Base-by-base conservation (phyloP, 169 alveolate species). In the Eimeria sp. region DNA sequence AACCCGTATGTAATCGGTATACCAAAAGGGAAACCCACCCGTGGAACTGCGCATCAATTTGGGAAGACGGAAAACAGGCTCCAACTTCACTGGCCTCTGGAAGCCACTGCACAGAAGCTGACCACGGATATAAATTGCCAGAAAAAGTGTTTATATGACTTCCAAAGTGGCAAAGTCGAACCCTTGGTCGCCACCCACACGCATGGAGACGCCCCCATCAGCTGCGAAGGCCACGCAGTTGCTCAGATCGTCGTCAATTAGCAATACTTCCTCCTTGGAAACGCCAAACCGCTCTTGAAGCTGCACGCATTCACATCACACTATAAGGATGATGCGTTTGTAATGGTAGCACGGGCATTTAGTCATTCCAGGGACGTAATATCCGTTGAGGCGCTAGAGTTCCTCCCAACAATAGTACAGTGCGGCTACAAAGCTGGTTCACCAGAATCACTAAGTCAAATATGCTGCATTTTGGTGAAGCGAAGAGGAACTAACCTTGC, bases 121-220 rank as follows among this genome's bases (percentile, higher is more conserved):
- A 40, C 34, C 6, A 34, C 84, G 27, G 22, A 14, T 7, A 73
- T 73, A 73, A 16, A 40, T 5, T 30, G 7, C 18, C 43, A 40
- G 22, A 43, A 14, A 61, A 47, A 22, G 3, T 11, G 86, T 75
- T 45, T 27, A 84, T 3, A 57, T 20, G 16, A 84, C 92, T 40
- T 84, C 78, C 4, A 84, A 70, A 18, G 65, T 5, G 43, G 78
- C 30, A 30, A 54, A 30, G 4, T 84, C 92, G 22, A 84, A 84
- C 25, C 92, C 92, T n/a, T 58, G 92, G 34, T 54, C 92, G 75
- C 92, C 92, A 16, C 30, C 61, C 10, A 84, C 92, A 2, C 75
- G 49, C 78, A 84, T 27, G n/a, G 92, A 22, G 27, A 84, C 92
- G n/a, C 92, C 92, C 51, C 92, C 92, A 3, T 84, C 92, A 14